phyloP scores from a whole-genome alignment of 305 asterid species.

The Stenogyne calaminthoides region DNA sequence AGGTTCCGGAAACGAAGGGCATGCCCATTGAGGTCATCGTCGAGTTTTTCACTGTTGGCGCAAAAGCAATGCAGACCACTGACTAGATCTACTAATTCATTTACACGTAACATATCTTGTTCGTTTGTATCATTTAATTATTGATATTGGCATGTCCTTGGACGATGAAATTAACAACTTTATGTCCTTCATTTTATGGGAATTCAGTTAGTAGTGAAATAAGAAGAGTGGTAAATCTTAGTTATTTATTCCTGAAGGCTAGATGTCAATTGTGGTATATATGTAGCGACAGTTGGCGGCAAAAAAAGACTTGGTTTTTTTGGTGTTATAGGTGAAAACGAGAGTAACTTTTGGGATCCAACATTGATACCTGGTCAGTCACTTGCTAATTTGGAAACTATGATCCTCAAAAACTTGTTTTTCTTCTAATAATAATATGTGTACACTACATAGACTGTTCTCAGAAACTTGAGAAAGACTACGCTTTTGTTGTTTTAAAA shows the following conservation, averaged over 20 bases:
- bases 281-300: not conserved
- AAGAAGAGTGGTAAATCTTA: not conserved
- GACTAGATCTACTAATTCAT: not conserved
- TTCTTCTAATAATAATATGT: no score
- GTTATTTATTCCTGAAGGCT: no score
- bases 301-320: no score
- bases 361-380: no score
- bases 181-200: not conserved
- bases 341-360: not conserved
- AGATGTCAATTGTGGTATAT: not conserved
- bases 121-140: not conserved
- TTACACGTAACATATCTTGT: not conserved
- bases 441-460: no score
- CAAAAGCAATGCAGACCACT: constrained; percentile 37
- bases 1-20: constrained; percentile 77
- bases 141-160: not conserved
- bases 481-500: no score
- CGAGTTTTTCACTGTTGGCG: constrained; percentile 63
- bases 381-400: not conserved
- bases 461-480: no score
- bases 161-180: not conserved
- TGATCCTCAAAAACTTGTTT: not conserved
- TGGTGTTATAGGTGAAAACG: not conserved
- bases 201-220: not conserved
- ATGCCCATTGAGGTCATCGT: constrained; percentile 78